A percentile compares a stretch with the other conserved stretches of the same genome.
phyloP scores from a whole-genome alignment of 2,329 filamentous ascomycete genomes.

The Trichoderma atroviride region DNA sequence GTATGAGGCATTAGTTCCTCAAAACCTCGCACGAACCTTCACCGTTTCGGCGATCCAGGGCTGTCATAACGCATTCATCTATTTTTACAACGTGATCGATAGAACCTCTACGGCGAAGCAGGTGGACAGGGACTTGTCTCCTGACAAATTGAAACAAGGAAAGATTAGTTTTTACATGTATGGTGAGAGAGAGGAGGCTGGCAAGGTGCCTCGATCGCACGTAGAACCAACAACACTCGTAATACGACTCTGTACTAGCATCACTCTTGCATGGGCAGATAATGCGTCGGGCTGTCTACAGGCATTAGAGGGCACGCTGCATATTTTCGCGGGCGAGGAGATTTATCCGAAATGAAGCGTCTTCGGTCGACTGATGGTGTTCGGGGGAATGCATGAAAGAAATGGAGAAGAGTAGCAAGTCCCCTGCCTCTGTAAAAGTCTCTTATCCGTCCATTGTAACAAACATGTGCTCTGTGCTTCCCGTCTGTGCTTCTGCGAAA shows the following conservation, averaged over 20 bases:
- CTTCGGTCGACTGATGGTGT: neutral
- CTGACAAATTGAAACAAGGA: neutral
- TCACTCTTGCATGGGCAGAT: neutral
- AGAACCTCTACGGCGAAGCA: neutral
- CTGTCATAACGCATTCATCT: neutral
- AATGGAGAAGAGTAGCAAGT: neutral
- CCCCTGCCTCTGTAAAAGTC: neutral
- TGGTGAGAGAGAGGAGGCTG: neutral
- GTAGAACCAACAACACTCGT: neutral
- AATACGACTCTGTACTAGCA: neutral
- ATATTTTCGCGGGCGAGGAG: neutral
- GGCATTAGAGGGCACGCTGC: neutral
- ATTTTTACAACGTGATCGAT: neutral
- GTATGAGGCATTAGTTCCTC: neutral
- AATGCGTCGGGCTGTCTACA: neutral
- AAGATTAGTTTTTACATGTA: neutral
- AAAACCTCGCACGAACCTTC: neutral
- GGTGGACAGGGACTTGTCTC: neutral
- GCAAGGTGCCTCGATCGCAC: neutral
- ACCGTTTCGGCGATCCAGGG: neutral
- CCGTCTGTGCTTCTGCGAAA: constrained; percentile 5
- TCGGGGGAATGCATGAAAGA: constrained; percentile 16
- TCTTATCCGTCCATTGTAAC: neutral
- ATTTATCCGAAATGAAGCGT: constrained; percentile 5
- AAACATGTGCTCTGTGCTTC: constrained; percentile 15